Evolutionary conservation across 352 stramenopile genomes (phyloP).

Genomic region (Globisporangium cystogenes): DNA sequence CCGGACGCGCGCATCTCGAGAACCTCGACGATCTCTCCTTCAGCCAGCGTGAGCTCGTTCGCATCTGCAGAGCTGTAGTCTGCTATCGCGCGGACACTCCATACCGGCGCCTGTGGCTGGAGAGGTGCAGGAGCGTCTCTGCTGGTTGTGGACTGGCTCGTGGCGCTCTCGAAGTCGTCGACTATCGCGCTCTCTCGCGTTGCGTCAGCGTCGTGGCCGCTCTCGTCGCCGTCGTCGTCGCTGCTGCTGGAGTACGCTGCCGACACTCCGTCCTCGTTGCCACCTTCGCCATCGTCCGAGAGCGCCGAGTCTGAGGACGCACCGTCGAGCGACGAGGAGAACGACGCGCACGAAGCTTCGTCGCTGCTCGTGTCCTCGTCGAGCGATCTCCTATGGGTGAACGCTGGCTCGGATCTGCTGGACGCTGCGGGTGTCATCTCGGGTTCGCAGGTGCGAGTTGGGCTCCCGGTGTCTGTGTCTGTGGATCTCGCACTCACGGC

Average conservation of each 20-base stretch:
- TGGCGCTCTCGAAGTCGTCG: neutral
- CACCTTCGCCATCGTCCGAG: conserved; percentile 5
- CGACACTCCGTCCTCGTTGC: conserved; percentile 8
- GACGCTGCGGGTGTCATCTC: neutral
- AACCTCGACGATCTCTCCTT: conserved; percentile 25
- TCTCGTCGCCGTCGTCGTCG: neutral
- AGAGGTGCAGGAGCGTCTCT: neutral
- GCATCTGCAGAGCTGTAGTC: conserved; percentile 22
- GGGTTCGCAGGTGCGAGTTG: neutral
- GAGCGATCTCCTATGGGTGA: neutral
- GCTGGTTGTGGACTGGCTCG: neutral
- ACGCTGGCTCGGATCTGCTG: neutral
- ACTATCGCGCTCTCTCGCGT: neutral
- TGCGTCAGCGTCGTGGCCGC: neutral
- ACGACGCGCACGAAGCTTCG: conserved; percentile 6
- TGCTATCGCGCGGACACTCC: conserved; percentile 25
- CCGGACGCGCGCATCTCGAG: conserved; percentile 31
- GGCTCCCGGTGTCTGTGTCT: neutral
- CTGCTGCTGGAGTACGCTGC: conserved; percentile 1
- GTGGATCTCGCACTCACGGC: neutral
- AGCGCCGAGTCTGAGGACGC: neutral
- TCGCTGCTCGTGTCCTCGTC: conserved; percentile 5
- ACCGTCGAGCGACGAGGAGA: conserved; percentile 5
- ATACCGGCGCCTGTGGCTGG: neutral
- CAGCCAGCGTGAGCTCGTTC: conserved; percentile 23